Evolutionary conservation across 129 eudicot genomes (phyloP).

Genomic region (Centella asiatica): DNA sequence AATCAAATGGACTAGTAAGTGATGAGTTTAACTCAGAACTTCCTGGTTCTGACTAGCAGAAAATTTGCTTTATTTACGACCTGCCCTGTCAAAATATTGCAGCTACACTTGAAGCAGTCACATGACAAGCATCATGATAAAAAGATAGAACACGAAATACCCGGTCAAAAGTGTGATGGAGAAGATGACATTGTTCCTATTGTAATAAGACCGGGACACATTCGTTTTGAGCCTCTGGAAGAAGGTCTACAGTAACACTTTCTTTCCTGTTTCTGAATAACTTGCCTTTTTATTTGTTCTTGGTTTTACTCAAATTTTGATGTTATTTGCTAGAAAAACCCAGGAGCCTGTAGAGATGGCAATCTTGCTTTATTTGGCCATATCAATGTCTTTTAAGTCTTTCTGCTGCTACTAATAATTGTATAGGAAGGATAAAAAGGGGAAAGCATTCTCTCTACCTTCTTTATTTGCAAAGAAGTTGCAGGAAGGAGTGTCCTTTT

Average conservation of each 20-base stretch:
- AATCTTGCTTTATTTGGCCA: neutral
- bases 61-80: neutral
- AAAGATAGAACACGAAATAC: neutral
- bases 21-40: neutral
- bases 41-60: neutral
- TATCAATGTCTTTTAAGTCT: neutral
- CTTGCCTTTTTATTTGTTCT: neutral
- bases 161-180: neutral
- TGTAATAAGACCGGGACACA: conserved; percentile 81
- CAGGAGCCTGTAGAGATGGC: neutral
- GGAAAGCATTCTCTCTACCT: no score
- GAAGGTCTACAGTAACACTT: conserved; percentile 41
- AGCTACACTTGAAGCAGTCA: conserved; percentile 51
- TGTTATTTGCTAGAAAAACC: neutral
- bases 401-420: no score
- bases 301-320: neutral
- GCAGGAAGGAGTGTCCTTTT: no score
- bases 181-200: conserved; percentile 54
- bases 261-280: neutral
- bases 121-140: conserved; percentile 14
- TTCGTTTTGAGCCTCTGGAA: conserved; percentile 76
- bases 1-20: conserved; percentile 43
- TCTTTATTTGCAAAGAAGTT: no score
- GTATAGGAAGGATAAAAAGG: no score
- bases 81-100: conserved; percentile 23